These are phyloP conservation scores for Colletotrichum nymphaeae DNA, from an alignment of 2,329 filamentous ascomycete species.

Conservation along the genomic window DNA sequence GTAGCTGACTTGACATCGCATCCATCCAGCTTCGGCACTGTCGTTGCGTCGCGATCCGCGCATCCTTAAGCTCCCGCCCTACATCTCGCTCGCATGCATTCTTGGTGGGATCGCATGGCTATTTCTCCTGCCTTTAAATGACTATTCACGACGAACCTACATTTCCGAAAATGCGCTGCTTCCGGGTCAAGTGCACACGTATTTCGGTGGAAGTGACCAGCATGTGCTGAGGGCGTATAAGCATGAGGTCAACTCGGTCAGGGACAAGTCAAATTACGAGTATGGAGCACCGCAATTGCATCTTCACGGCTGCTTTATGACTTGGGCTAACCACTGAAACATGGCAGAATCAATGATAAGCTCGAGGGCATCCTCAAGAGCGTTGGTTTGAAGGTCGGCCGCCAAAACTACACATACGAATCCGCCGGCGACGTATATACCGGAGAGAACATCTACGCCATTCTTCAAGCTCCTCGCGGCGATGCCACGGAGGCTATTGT, in stretches of 20 bases:
- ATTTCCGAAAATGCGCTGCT: constrained; percentile 97
- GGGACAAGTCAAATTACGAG: constrained; percentile 64
- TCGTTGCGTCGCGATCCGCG: constrained; percentile 83
- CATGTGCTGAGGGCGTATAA: constrained; percentile 92
- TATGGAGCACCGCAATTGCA: constrained; percentile 47
- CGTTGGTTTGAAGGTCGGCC: constrained; percentile 86
- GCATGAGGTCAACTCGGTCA: constrained; percentile 79
- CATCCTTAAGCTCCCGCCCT: constrained; percentile 85
- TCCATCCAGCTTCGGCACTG: constrained; percentile 67
- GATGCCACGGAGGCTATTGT: constrained; percentile 98
- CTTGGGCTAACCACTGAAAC: neutral
- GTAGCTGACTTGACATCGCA: constrained; percentile 26
- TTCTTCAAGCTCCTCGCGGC: constrained; percentile 91
- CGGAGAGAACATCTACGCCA: constrained; percentile 93
- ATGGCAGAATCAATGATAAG: constrained; percentile 70
- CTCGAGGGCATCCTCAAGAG: constrained; percentile 81
- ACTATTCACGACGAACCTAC: constrained; percentile 93
- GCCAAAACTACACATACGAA: constrained; percentile 88
- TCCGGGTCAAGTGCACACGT: constrained; percentile 96
- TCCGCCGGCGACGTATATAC: constrained; percentile 79
- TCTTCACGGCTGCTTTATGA: neutral
- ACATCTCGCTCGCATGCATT: constrained; percentile 87
- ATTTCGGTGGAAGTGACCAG: constrained; percentile 96
- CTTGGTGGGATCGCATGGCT: constrained; percentile 90
- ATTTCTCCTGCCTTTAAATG: constrained; percentile 86